Evolutionary conservation across 306 rosid species (phyloP).

Genomic region (Casuarina cunninghamiana): DNA sequence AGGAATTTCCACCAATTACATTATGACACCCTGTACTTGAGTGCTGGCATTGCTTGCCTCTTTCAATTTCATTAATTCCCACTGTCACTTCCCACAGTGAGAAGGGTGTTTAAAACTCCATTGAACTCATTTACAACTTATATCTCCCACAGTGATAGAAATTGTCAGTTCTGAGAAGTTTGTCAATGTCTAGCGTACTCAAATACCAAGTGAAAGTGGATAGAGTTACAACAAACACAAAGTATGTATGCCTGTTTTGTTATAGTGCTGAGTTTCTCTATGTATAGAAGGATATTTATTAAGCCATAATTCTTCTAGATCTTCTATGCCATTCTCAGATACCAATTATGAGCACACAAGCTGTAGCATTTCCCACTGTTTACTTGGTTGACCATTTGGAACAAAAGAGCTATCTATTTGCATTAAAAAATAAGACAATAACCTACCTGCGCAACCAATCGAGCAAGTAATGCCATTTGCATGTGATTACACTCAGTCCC

Average conservation of each 20-base stretch:
- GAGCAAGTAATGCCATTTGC: conserved; percentile 81
- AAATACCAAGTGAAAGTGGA: neutral
- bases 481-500: conserved; percentile 69
- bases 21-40: neutral
- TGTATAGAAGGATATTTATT: neutral
- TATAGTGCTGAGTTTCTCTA: neutral
- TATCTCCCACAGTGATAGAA: neutral
- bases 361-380: conserved; percentile 7
- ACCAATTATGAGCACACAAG: conserved; percentile 24
- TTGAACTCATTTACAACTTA: neutral
- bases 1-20: neutral
- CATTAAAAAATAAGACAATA: conserved; percentile 14
- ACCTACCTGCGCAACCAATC: conserved; percentile 91
- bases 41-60: neutral
- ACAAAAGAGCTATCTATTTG: neutral
- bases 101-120: neutral
- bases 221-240: neutral
- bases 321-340: conserved; percentile 2
- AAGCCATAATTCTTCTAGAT: neutral
- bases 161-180: neutral
- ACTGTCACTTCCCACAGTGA: neutral
- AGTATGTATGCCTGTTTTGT: neutral
- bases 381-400: conserved; percentile 11
- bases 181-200: neutral
- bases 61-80: neutral